Evolutionary conservation across 1,284 basidiomycete genomes (phyloP).

Genomic region (Prillingera fragicola): DNA sequence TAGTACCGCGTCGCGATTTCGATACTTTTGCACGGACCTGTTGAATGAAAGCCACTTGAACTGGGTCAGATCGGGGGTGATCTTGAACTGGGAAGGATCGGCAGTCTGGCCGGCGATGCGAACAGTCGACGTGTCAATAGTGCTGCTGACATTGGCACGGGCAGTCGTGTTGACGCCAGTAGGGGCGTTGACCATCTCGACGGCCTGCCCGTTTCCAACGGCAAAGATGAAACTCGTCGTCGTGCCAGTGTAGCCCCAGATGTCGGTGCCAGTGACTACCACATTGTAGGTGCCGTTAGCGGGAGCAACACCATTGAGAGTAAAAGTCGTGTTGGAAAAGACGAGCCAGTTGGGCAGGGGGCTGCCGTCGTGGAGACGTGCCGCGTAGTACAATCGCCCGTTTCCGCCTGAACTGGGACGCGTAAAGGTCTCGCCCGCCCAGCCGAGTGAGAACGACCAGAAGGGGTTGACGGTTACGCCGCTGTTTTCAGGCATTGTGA

Average conservation of each 20-base stretch:
- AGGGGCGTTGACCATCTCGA: too few species aligned
- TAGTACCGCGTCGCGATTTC: constrained; percentile 8
- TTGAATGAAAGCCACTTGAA: constrained; percentile 49
- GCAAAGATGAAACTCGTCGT: constrained; percentile 46
- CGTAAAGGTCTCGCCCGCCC: constrained; percentile 47
- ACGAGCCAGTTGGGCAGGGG: constrained; percentile 52
- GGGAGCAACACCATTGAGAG: constrained; percentile 53
- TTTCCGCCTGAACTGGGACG: constrained; percentile 42
- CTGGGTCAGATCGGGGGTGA: constrained; percentile 34
- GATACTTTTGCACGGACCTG: constrained; percentile 38
- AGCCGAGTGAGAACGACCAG: constrained; percentile 55
- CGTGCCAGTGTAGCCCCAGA: constrained; percentile 46
- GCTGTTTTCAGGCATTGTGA: constrained; percentile 33
- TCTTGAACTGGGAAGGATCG: constrained; percentile 26
- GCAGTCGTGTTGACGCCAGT: constrained; percentile 29
- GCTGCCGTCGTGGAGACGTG: constrained; percentile 40
- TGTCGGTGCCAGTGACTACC: constrained; percentile 46
- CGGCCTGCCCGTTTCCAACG: constrained; percentile 36
- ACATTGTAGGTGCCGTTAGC: constrained; percentile 39
- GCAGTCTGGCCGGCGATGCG: constrained; percentile 32
- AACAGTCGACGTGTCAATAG: constrained; percentile 29
- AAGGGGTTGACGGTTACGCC: constrained; percentile 47
- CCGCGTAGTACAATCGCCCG: constrained; percentile 45
- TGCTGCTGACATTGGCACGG: constrained; percentile 25
- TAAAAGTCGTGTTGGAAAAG: constrained; percentile 53